Percentiles rank a stretch among this genome's conserved stretches.
phyloP scores from a whole-genome alignment of 306 rosid genomes.

The Albizia julibrissin region DNA sequence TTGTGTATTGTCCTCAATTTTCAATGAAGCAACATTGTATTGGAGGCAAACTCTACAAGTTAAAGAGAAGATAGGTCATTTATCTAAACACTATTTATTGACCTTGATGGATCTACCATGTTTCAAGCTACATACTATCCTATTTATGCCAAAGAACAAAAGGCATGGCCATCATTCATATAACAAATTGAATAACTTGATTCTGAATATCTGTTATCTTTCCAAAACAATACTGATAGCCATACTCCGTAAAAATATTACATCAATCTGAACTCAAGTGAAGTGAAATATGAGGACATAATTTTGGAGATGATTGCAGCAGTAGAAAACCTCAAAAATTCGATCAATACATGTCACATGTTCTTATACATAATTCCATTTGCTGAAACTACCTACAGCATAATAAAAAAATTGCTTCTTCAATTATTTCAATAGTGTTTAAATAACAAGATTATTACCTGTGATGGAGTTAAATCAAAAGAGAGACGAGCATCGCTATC shows the following conservation, averaged over 20 bases:
- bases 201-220: neutral
- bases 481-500: conserved; percentile 92
- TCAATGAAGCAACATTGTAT: neutral
- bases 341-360: neutral
- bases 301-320: neutral
- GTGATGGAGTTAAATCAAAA: conserved; percentile 79
- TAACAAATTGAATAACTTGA: neutral
- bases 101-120: neutral
- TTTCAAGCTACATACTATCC: neutral
- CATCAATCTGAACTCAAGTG: neutral
- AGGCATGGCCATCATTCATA: neutral
- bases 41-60: neutral
- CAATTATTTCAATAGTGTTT: neutral
- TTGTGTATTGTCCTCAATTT: neutral
- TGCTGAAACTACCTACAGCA: conserved; percentile 14
- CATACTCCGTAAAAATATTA: neutral
- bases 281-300: neutral
- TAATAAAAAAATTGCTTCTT: conserved; percentile 1
- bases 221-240: neutral
- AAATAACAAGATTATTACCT: conserved; percentile 50
- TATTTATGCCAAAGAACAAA: neutral
- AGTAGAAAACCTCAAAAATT: neutral
- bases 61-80: neutral
- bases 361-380: neutral
- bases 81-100: neutral